Base-by-base conservation (phyloP, 2,329 filamentous ascomycete species). In the Aspergillus spinulosporus region DNA sequence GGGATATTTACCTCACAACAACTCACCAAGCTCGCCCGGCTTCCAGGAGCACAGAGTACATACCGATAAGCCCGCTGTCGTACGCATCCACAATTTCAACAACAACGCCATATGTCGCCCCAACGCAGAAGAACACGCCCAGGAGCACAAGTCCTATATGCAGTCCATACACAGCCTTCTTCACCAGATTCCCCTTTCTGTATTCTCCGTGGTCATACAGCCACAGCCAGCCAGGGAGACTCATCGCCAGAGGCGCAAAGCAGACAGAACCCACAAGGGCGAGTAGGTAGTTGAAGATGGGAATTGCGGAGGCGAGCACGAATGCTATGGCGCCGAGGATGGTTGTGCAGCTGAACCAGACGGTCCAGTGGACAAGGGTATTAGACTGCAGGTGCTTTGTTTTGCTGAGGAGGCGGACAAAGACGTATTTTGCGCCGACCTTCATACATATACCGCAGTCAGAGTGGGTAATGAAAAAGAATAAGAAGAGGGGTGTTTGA, bases 251-350 rank as follows among this genome's bases (percentile, higher is more conserved):
- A 0, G 80, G 80, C 31, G 80, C 79, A 61, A 82, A 83, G 42
- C 78, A 80, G 9, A 83, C 55, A 28, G 74, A 76, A 3, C 80
- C 80, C 2, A 79, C 76, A 8, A 82, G 63, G 2, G 78, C 76
- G 14, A 82, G 60, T 15, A 83, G 62, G 62, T 78, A 82, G 57
- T 80, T 80, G 71, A 84, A 83, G 51, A 83, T 80, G 0, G 81
- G 81, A 32, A 84, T 80, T 0, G 78, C 78, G n/a, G 75, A 74
- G 1, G 81, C 80, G 14, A 84, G 68, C 50, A 84, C 67, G 61
- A 81, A 84, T 4, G 78, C 71, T 15, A 81, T 63, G 3, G 76
- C 62, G 0, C 72, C 70, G 39, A 83, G 69, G 0, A 68, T 68
- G 14, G 74, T 65, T 0, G 77, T 80, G 54, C 77, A 78, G 7